These are phyloP conservation scores for Pseudognaphalium luteoalbum DNA, from an alignment of 129 eudicot species.

Conservation along the genomic window DNA sequence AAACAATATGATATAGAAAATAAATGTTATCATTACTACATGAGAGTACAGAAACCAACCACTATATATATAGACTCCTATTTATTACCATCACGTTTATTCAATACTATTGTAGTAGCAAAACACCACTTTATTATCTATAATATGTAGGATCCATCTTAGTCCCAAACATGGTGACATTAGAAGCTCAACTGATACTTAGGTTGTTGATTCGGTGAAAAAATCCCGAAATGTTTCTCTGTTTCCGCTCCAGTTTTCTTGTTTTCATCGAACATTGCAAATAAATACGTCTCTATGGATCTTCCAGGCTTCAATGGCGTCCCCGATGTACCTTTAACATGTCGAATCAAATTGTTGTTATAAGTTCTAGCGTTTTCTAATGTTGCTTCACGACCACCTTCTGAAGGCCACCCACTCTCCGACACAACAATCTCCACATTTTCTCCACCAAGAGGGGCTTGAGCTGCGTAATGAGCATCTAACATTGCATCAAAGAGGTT, in stretches of 20 bases:
- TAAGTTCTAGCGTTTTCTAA: slow-evolving; percentile 26
- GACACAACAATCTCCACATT: slow-evolving; percentile 36
- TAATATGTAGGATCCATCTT: neutral
- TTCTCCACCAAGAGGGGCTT: slow-evolving; percentile 25
- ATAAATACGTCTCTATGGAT: slow-evolving; percentile 32
- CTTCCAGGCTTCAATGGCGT: slow-evolving; percentile 33
- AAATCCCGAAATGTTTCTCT: slow-evolving; percentile 34
- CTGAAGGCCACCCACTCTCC: slow-evolving; percentile 39
- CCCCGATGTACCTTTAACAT: slow-evolving; percentile 22
- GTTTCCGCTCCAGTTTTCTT: slow-evolving; percentile 8
- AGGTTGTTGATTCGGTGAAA: slow-evolving; percentile 21
- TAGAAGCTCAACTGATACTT: slow-evolving; percentile 27
- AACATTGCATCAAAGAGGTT: slow-evolving; percentile 34
- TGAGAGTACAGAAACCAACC: neutral
- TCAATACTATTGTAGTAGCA: neutral
- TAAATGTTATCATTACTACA: no score
- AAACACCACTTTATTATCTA: neutral
- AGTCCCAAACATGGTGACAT: neutral
- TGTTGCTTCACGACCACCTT: slow-evolving; percentile 5
- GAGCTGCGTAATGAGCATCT: slow-evolving; percentile 42
- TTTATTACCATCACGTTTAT: neutral
- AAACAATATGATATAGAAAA: no score
- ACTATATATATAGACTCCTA: neutral
- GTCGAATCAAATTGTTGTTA: slow-evolving; percentile 14
- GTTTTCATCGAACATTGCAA: slow-evolving; percentile 42